Percentiles rank a stretch among this genome's conserved stretches.
phyloP scores from a whole-genome alignment of 306 rosid species.

The Hippophae tibetana region DNA sequence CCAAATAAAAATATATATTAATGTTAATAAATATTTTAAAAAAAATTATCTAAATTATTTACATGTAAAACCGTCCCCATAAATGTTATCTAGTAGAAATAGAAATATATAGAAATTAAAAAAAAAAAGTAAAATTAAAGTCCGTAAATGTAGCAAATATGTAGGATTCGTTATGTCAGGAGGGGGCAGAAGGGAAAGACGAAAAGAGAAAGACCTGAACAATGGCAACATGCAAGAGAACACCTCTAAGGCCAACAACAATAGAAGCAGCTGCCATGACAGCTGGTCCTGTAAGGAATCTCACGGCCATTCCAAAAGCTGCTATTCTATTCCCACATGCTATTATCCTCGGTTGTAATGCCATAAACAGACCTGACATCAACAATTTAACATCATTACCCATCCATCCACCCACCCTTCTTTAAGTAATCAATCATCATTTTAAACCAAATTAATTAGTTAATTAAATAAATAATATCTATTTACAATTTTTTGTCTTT shows the following conservation, averaged over 20 bases:
- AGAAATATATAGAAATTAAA: no score
- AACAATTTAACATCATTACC: neutral
- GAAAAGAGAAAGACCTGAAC: slow-evolving; percentile 44
- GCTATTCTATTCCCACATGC: slow-evolving; percentile 94
- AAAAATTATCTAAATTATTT: no score
- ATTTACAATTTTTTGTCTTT: no score
- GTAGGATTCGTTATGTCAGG: no score
- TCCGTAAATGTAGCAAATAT: no score
- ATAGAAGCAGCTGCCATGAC: slow-evolving; percentile 97
- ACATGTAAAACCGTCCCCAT: no score
- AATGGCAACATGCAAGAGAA: slow-evolving; percentile 83
- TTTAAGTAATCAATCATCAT: no score
- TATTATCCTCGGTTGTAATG: slow-evolving; percentile 96
- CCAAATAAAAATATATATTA: no score
- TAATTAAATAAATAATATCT: neutral
- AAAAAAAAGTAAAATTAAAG: no score
- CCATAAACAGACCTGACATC: slow-evolving; percentile 84
- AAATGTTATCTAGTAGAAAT: no score
- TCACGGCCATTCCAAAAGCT: slow-evolving; percentile 87
- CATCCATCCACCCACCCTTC: no score
- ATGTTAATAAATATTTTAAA: no score
- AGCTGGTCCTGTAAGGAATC: slow-evolving; percentile 99
- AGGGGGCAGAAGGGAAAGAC: neutral
- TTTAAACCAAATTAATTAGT: slow-evolving; percentile 3
- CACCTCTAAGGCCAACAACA: slow-evolving; percentile 84